phyloP scores from a whole-genome alignment of 2,329 filamentous ascomycete genomes.

The Botrytis pseudocinerea region DNA sequence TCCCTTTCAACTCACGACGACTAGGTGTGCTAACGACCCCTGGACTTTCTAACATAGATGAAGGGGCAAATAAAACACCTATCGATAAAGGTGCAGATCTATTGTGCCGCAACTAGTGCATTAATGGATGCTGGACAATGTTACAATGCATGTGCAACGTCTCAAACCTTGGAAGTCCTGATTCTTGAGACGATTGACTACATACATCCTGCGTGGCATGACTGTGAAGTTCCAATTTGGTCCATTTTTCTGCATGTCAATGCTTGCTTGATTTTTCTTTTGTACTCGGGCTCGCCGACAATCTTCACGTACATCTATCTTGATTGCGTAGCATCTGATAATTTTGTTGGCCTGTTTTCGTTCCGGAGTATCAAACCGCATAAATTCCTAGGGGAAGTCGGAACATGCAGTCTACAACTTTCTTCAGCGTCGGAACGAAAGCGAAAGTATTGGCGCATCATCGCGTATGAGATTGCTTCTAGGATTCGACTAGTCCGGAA shows the following conservation, averaged over 20 bases:
- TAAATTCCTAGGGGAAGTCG: neutral
- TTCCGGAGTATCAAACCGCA: neutral
- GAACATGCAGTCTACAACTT: neutral
- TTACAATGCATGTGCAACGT: constrained; percentile 17
- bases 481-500: neutral
- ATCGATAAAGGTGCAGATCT: neutral
- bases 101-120: constrained; percentile 8
- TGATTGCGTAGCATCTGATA: constrained; percentile 5
- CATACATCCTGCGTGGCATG: neutral
- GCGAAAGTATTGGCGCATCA: neutral
- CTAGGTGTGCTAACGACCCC: neutral
- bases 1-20: constrained; percentile 1
- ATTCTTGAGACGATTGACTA: neutral
- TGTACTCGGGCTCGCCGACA: constrained; percentile 14
- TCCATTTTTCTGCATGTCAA: neutral
- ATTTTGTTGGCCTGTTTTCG: neutral
- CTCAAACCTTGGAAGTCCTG: constrained; percentile 12
- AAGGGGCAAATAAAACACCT: neutral
- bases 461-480: neutral
- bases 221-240: neutral
- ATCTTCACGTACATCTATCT: constrained; percentile 5
- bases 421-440: neutral
- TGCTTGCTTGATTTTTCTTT: neutral
- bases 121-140: neutral
- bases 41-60: neutral